These are phyloP conservation scores for Eucalyptus sideroxylon DNA, from an alignment of 345 rosid genomes.

Conservation along the genomic window DNA sequence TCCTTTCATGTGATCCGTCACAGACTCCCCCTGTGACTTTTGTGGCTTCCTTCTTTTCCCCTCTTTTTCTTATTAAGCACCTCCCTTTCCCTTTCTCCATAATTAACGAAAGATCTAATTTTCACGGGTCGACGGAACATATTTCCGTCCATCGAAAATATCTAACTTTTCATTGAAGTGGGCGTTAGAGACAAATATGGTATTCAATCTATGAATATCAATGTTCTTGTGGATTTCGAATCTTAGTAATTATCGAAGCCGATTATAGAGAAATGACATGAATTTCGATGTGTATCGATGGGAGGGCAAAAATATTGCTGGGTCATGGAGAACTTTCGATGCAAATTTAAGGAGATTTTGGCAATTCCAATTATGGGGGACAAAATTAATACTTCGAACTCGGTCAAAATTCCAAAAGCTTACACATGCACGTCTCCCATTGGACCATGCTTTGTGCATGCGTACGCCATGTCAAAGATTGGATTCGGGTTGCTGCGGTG, in stretches of 20 bases:
- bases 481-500: neutral
- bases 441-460: too few species aligned
- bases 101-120: neutral
- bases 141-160: neutral
- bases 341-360: neutral
- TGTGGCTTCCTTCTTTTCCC: neutral
- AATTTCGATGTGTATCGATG: neutral
- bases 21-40: neutral
- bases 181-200: neutral
- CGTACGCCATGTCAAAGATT: neutral
- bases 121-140: neutral
- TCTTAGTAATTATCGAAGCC: neutral
- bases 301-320: neutral
- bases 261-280: neutral
- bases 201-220: too few species aligned
- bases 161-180: neutral
- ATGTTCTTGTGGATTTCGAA: neutral
- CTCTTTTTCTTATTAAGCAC: neutral
- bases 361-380: neutral
- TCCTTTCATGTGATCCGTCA: neutral
- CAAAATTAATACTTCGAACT: neutral
- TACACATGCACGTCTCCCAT: conserved; percentile 5
- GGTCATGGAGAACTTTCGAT: neutral
- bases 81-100: neutral
- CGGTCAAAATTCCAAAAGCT: neutral